Conservation (phyloP, 768 basidiomycete species). For the Auricularia cornea region DNA sequence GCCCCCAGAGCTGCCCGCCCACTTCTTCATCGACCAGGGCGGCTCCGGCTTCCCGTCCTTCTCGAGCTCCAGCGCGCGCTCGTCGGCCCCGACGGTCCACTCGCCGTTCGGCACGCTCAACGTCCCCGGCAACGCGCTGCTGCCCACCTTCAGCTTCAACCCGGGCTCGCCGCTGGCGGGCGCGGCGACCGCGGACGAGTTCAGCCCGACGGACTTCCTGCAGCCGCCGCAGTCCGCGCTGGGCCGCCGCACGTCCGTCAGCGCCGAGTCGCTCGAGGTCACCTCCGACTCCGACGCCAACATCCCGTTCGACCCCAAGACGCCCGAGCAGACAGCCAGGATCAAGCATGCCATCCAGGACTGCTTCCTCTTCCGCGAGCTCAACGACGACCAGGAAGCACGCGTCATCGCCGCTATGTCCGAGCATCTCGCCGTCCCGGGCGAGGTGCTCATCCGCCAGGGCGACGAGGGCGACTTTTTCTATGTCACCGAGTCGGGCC, state of each 20-base stretch:
- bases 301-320: slow-evolving; percentile 71
- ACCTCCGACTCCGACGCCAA: slow-evolving; percentile 56
- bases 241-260: slow-evolving; percentile 88
- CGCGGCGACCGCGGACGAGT: slow-evolving; percentile 10
- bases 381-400: slow-evolving; percentile 91
- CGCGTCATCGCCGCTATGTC: slow-evolving; percentile 95
- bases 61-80: slow-evolving; percentile 35
- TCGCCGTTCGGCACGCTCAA: slow-evolving; percentile 76
- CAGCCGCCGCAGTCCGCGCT: slow-evolving; percentile 67
- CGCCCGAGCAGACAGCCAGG: slow-evolving; percentile 72
- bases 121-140: slow-evolving; percentile 71
- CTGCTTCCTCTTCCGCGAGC: slow-evolving; percentile 92
- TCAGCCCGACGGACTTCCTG: slow-evolving; percentile 52
- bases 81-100: slow-evolving; percentile 44
- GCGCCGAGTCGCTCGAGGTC: slow-evolving; percentile 91
- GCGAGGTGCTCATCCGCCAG: slow-evolving; percentile 91
- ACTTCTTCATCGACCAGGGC: slow-evolving; percentile 52
- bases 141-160: slow-evolving; percentile 51
- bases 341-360: slow-evolving; percentile 81
- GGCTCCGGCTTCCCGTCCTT: slow-evolving; percentile 11
- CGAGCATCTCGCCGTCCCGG: slow-evolving; percentile 60
- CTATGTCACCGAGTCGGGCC: slow-evolving; percentile 90
- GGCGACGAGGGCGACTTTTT: slow-evolving; percentile 97
- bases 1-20: slow-evolving; percentile 40
- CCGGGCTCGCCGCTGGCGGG: slow-evolving; percentile 46